phyloP scores from a whole-genome alignment of 1,284 basidiomycete species.

The Termitomyces sp. region DNA sequence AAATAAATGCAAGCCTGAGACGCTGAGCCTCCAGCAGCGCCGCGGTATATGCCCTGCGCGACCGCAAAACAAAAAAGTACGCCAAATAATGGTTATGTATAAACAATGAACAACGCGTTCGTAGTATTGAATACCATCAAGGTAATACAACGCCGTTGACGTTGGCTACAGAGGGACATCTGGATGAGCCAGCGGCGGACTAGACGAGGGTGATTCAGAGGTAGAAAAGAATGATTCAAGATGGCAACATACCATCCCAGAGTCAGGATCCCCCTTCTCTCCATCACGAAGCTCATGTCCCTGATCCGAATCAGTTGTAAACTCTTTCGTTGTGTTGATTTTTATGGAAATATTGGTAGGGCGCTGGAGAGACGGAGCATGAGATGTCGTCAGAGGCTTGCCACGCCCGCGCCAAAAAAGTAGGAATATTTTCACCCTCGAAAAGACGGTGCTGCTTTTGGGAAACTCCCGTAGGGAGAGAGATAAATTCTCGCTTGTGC shows the following conservation, averaged over 20 bases:
- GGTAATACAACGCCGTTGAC: background rate
- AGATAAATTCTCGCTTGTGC: slow-evolving; percentile 35
- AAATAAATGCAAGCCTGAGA: background rate
- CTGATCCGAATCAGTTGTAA: slow-evolving; percentile 29
- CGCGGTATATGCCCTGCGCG: background rate
- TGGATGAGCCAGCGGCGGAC: slow-evolving; percentile 10
- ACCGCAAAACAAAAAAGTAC: background rate
- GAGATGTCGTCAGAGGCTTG: background rate
- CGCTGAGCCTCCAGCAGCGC: background rate
- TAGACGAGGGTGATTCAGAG: background rate
- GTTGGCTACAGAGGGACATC: slow-evolving; percentile 9
- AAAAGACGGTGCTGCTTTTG: slow-evolving; percentile 17
- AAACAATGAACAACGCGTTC: background rate
- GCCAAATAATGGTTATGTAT: background rate
- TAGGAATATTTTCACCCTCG: slow-evolving; percentile 17
- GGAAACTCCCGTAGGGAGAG: slow-evolving; percentile 31
- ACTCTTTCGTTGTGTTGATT: slow-evolving; percentile 48
- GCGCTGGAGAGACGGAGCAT: slow-evolving; percentile 20
- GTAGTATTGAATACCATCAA: background rate
- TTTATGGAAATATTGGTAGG: slow-evolving; percentile 45
- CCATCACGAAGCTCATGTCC: slow-evolving; percentile 18
- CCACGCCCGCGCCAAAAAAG: background rate
- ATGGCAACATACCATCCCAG: slow-evolving; percentile 9
- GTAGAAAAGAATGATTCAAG: background rate
- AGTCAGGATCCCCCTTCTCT: slow-evolving; percentile 7